Evolutionary conservation across 1,139 yeast species (phyloP), one percentile per base, ranked within the genome.

Genomic region (Protomyces arabidopsidicola): DNA sequence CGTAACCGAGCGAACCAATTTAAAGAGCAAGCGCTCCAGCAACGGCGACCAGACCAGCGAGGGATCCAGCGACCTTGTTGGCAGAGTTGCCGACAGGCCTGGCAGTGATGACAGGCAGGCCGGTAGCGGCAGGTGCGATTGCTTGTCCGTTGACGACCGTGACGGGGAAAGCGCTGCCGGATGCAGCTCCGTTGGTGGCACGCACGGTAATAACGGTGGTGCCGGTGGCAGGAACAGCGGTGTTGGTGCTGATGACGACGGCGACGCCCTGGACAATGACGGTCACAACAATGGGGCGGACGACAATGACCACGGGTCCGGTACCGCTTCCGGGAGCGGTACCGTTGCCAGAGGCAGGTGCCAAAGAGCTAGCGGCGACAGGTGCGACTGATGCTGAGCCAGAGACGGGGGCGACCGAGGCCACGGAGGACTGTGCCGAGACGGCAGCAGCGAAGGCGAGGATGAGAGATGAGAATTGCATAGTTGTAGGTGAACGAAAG

Each of bases 381-480:
- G 53, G 16, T 22, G 20, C 34, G 53, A 31, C 36, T n/a, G 31
- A 22, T 9, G 36, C 53, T 14, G 22, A 14, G 36, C 53, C 31
- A 14, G 53, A 20, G 22, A 10, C 38, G 53, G 35, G 18, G 24
- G 31, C 53, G 53, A 24, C 22, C n/a, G 53, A 14, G 31, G 16
- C 36, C 27, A 18, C 51, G 51, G 51, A 45, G 18, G 53, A 24
- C 53, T 50, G 53, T 9, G 53, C 53, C 34, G 53, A 50, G 53
- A 50, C 53, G 36, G 53, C 34, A 22, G 35, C 53, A 31, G 24
- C 53, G 16, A 50, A n/a, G 53, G 53, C 53, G 53, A 50, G 34
- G 36, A 50, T 27, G 53, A 50, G 34, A 16, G 53, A 50, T 14
- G 34, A 20, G 53, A 50, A 50, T 34, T 50, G 53, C 53, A 50